These are phyloP conservation scores for Plantago rigida DNA, from an alignment of 305 asterid genomes.

Conservation along the genomic window DNA sequence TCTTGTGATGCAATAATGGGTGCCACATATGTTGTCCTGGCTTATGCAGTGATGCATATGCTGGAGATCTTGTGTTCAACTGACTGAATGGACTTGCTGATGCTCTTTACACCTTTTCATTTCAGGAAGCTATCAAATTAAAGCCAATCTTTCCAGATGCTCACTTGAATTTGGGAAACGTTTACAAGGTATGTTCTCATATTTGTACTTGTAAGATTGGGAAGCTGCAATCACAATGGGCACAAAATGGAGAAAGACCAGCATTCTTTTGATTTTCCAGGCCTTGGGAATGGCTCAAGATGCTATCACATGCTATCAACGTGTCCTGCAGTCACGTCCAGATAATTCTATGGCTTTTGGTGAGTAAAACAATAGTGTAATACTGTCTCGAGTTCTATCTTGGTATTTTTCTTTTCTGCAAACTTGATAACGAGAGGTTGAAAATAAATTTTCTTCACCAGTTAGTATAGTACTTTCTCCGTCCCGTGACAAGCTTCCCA, in stretches of 20 bases:
- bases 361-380: slow-evolving; percentile 31
- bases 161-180: slow-evolving; percentile 86
- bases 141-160: slow-evolving; percentile 92
- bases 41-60: slow-evolving; percentile 9
- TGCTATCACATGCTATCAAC: slow-evolving; percentile 82
- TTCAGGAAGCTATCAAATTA: slow-evolving; percentile 92
- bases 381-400: neutral
- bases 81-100: slow-evolving; percentile 21
- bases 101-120: slow-evolving; percentile 18
- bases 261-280: slow-evolving; percentile 63
- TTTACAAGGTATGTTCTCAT: slow-evolving; percentile 74
- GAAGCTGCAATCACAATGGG: slow-evolving; percentile 45
- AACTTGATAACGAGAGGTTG: neutral
- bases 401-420: neutral
- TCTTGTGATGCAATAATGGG: slow-evolving; percentile 15
- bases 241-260: slow-evolving; percentile 42
- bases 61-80: slow-evolving; percentile 20
- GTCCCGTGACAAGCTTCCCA: too few relatives aligned
- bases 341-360: slow-evolving; percentile 92
- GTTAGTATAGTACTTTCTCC: neutral
- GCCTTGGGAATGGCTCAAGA: slow-evolving; percentile 93
- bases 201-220: slow-evolving; percentile 39
- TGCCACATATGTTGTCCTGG: neutral
- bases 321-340: slow-evolving; percentile 83
- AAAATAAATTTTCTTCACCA: neutral